A percentile compares a stretch with the other conserved stretches of the same genome.
Evolutionary conservation across 2,329 filamentous ascomycete species (phyloP).

Genomic region (Grosmannia clavigera): DNA sequence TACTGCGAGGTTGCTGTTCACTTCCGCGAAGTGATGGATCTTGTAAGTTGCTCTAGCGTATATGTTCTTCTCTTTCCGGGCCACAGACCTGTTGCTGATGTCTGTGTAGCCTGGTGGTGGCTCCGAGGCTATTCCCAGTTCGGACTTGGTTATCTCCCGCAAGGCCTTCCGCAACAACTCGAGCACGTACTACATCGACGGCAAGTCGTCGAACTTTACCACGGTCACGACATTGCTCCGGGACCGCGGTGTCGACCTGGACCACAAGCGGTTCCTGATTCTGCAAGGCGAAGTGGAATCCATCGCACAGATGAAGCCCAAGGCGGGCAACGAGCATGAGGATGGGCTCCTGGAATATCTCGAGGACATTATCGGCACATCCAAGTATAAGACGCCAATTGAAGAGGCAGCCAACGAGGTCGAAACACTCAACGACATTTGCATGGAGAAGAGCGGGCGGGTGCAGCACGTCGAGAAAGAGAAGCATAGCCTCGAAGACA

Average conservation of each 20-base stretch:
- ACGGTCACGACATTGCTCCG: constrained; percentile 77
- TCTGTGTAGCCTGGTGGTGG: constrained; percentile 51
- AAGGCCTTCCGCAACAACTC: constrained; percentile 96
- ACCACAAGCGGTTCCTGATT: constrained; percentile 97
- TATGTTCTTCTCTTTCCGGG: constrained; percentile 2
- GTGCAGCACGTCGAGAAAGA: constrained; percentile 98
- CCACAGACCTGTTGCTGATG: constrained; percentile 7
- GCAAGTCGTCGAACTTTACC: constrained; percentile 81
- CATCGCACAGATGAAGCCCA: constrained; percentile 98
- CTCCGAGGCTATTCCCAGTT: constrained; percentile 67
- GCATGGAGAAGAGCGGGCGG: constrained; percentile 84
- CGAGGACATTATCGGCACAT: constrained; percentile 97
- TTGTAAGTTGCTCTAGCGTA: constrained; percentile 30
- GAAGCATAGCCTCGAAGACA: constrained; percentile 82
- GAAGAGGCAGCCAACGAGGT: constrained; percentile 87
- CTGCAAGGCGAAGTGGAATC: constrained; percentile 96
- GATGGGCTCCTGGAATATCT: constrained; percentile 93
- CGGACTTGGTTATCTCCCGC: constrained; percentile 76
- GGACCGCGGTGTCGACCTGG: constrained; percentile 82
- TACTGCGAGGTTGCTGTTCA: constrained; percentile 94
- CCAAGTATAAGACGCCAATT: constrained; percentile 94
- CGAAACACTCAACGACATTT: constrained; percentile 86
- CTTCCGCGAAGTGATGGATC: constrained; percentile 89
- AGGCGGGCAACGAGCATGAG: constrained; percentile 88
- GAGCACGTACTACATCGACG: constrained; percentile 97